Conservation (phyloP, 2,329 filamentous ascomycete species). For the Diaporthe sp. region DNA sequence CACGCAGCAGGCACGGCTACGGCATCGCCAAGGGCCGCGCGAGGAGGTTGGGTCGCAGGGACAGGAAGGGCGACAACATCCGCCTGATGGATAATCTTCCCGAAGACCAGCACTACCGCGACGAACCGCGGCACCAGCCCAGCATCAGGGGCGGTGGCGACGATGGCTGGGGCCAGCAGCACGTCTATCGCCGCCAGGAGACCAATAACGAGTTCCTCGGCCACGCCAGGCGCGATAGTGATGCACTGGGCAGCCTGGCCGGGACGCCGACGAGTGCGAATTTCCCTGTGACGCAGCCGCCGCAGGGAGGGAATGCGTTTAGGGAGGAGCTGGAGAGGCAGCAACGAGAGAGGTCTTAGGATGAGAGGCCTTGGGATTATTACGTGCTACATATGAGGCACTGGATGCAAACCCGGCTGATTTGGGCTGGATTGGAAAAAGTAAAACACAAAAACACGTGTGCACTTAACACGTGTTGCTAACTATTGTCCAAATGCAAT, state of each 20-base stretch:
- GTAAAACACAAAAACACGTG: no score
- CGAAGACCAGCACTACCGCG: conserved; percentile 46
- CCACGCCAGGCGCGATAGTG: conserved; percentile 58
- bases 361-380: no score
- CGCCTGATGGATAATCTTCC: conserved; percentile 57
- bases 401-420: background rate
- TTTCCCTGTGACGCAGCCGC: conserved; percentile 50
- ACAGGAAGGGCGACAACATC: conserved; percentile 53
- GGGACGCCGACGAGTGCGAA: conserved; percentile 61
- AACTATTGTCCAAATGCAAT: no score
- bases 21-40: conserved; percentile 53
- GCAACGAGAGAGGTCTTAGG: conserved; percentile 52
- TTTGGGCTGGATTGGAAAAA: background rate
- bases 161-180: conserved; percentile 42
- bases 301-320: conserved; percentile 58
- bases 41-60: conserved; percentile 52
- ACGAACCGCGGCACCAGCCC: conserved; percentile 23
- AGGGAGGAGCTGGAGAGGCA: conserved; percentile 65
- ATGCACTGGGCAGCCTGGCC: conserved; percentile 63
- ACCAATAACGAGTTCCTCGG: conserved; percentile 45
- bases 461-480: no score
- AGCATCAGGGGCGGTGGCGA: background rate
- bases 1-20: conserved; percentile 58
- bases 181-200: conserved; percentile 47
- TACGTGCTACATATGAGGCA: no score